Evolutionary conservation across 2,329 filamentous ascomycete genomes (phyloP).

Genomic region (Peltaster fructicola): DNA sequence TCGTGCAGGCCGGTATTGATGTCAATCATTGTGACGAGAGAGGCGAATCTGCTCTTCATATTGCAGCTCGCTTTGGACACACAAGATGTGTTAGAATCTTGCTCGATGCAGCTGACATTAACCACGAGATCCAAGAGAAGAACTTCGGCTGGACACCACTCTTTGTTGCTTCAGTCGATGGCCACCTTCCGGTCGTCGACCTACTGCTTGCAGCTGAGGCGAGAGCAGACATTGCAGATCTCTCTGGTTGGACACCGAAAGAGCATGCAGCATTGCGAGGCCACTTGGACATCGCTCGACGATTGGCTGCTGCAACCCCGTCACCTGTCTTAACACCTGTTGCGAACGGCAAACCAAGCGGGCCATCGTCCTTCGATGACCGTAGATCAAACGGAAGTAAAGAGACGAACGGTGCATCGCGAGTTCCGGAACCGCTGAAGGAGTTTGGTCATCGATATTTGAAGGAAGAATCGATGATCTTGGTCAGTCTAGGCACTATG

Average conservation of each 20-base stretch:
- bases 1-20: slow-evolving; percentile 79
- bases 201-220: slow-evolving; percentile 64
- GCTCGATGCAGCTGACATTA: slow-evolving; percentile 50
- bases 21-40: slow-evolving; percentile 84
- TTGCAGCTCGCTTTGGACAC: slow-evolving; percentile 80
- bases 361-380: slow-evolving; percentile 40
- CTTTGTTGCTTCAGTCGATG: slow-evolving; percentile 82
- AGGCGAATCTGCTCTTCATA: slow-evolving; percentile 79
- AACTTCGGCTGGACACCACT: slow-evolving; percentile 91
- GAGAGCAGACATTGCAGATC: slow-evolving; percentile 56
- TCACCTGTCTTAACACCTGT: slow-evolving; percentile 12
- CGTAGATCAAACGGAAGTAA: slow-evolving; percentile 23
- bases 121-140: slow-evolving; percentile 63
- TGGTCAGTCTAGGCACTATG: slow-evolving; percentile 89
- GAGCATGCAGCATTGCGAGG: slow-evolving; percentile 86
- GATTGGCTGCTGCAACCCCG: slow-evolving; percentile 42
- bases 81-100: slow-evolving; percentile 62
- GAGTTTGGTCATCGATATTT: slow-evolving; percentile 93
- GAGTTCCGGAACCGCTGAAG: slow-evolving; percentile 61
- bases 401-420: slow-evolving; percentile 18
- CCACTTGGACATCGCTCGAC: slow-evolving; percentile 62
- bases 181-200: slow-evolving; percentile 56
- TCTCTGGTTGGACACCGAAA: slow-evolving; percentile 82
- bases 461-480: slow-evolving; percentile 69
- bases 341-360: too few species aligned